Conservation (phyloP, 2,329 filamentous ascomycete species). For the Aspergillus alliaceus region DNA sequence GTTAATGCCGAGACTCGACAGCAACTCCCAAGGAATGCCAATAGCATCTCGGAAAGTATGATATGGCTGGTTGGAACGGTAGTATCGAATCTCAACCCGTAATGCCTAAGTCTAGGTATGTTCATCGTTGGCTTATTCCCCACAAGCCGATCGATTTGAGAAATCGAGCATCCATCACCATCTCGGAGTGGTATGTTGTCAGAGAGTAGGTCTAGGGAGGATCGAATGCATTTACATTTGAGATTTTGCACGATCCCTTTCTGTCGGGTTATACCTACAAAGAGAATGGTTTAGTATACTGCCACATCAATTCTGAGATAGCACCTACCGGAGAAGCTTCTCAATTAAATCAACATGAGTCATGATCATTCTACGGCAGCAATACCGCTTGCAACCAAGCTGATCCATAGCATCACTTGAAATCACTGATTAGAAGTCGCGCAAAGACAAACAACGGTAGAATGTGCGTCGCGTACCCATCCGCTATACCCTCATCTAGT, state of each 20-base stretch:
- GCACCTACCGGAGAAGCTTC: conserved; percentile 84
- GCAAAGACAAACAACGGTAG: neutral
- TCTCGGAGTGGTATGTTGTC: neutral
- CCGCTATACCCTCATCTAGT: conserved; percentile 72
- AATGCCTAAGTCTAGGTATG: neutral
- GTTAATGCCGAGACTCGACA: no score
- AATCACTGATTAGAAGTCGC: conserved; percentile 11
- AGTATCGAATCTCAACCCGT: neutral
- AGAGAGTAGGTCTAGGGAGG: neutral
- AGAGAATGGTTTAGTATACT: neutral
- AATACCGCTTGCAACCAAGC: conserved; percentile 91
- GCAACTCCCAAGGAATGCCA: neutral
- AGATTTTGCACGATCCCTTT: conserved; percentile 26
- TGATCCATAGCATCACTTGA: conserved; percentile 91
- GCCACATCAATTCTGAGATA: neutral
- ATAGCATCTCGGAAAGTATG: neutral
- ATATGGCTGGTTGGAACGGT: neutral
- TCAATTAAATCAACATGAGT: conserved; percentile 98
- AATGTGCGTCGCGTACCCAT: conserved; percentile 62
- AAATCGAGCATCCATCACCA: neutral
- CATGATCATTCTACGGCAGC: conserved; percentile 99
- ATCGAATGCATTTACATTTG: conserved; percentile 11
- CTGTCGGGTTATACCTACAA: conserved; percentile 32
- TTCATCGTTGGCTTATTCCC: neutral
- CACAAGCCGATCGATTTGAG: neutral